Percentiles rank a stretch among this genome's conserved stretches.
phyloP scores from a whole-genome alignment of 805 yeast genomes.

The Lachancea cidri region DNA sequence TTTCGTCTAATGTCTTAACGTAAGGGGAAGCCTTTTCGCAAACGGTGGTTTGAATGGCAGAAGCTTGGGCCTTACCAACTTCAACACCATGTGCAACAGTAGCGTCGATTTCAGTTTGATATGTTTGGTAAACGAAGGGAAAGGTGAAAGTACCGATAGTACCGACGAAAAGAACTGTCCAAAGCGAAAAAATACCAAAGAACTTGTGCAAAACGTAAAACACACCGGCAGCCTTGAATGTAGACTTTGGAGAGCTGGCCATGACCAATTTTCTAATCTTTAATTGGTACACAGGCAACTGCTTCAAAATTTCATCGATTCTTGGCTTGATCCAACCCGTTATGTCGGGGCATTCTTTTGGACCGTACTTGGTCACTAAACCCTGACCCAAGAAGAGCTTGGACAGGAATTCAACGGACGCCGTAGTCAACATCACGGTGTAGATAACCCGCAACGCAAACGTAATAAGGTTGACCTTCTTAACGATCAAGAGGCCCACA shows the following conservation, averaged over 20 bases:
- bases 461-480: conserved; percentile 57
- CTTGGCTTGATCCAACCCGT: conserved; percentile 31
- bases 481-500: conserved; percentile 49
- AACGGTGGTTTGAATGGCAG: conserved; percentile 42
- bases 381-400: conserved; percentile 72
- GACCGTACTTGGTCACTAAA: conserved; percentile 69
- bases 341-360: conserved; percentile 36
- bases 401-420: conserved; percentile 72
- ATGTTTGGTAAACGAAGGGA: conserved; percentile 68
- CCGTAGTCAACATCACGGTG: conserved; percentile 56
- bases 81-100: conserved; percentile 44
- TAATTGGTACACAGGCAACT: conserved; percentile 47
- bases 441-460: conserved; percentile 56
- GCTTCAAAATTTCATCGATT: conserved; percentile 27
- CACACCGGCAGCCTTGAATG: conserved; percentile 65
- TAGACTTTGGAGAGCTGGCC: conserved; percentile 65
- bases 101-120: conserved; percentile 74
- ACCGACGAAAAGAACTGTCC: conserved; percentile 54
- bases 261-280: conserved; percentile 52
- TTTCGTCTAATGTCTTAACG: conserved; percentile 49
- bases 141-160: conserved; percentile 63
- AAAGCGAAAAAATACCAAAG: conserved; percentile 70
- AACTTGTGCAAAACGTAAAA: conserved; percentile 64
- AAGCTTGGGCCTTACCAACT: conserved; percentile 47
- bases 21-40: conserved; percentile 57